Evolutionary conservation across 805 yeast species (phyloP).

Genomic region (Clavispora asparagi): DNA sequence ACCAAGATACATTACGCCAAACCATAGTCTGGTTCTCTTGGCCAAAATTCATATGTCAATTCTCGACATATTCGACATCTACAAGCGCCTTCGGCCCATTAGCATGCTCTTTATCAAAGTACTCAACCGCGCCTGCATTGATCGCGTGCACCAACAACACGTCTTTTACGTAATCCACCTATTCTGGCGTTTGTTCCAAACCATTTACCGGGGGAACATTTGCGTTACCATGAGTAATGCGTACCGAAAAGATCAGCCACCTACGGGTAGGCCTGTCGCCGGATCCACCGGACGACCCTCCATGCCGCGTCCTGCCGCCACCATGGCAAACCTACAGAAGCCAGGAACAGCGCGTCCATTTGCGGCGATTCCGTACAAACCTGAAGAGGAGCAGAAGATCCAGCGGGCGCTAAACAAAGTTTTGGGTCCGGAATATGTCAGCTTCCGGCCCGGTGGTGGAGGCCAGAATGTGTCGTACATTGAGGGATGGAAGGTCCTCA

Average conservation of each 20-base stretch:
- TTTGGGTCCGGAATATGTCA: slow-evolving; percentile 73
- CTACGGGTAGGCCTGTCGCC: not conserved
- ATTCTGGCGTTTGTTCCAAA: no score
- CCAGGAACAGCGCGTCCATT: not conserved
- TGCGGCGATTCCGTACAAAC: slow-evolving; percentile 22
- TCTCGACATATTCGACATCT: no score
- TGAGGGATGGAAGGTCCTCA: slow-evolving; percentile 81
- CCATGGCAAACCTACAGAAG: not conserved
- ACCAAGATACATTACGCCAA: no score
- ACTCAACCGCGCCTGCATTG: not conserved
- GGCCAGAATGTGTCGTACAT: slow-evolving; percentile 64
- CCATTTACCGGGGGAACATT: not conserved
- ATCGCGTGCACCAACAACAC: not conserved
- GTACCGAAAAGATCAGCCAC: not conserved
- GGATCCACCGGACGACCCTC: not conserved
- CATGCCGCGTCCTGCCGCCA: not conserved
- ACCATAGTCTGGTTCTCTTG: no score
- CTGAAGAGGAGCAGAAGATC: slow-evolving; percentile 30
- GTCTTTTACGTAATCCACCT: not conserved
- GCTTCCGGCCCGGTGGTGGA: slow-evolving; percentile 72
- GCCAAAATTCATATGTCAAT: no score
- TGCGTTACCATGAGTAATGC: not conserved
- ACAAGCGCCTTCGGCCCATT: no score
- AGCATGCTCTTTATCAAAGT: no score
- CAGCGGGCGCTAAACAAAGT: slow-evolving; percentile 31